phyloP scores from a whole-genome alignment of 257 asterid genomes.

The Lycium ferocissimum region DNA sequence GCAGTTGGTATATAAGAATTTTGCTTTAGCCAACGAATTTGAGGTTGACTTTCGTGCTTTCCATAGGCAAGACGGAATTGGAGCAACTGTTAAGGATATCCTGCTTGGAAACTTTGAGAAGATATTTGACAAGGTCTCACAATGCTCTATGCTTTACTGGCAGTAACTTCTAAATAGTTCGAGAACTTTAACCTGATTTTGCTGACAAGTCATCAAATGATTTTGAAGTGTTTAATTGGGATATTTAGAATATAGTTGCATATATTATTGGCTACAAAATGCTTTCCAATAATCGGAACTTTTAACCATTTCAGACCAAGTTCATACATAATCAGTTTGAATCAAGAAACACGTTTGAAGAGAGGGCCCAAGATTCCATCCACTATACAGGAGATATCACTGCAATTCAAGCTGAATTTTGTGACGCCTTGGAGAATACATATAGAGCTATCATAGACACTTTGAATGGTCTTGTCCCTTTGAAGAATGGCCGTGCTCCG shows the following conservation, averaged over 20 bases:
- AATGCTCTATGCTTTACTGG: conserved; percentile 6
- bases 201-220: conserved; percentile 2
- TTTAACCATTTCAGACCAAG: conserved; percentile 59
- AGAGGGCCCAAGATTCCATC: conserved; percentile 33
- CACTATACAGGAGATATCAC: conserved; percentile 31
- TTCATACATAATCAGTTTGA: conserved; percentile 46
- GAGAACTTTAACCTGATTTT: background rate
- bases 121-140: conserved; percentile 61
- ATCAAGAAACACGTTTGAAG: conserved; percentile 41
- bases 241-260: conserved; percentile 3
- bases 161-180: conserved; percentile 14
- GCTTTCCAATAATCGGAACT: background rate
- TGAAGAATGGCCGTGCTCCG: conserved; percentile 46
- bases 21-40: conserved; percentile 55
- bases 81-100: conserved; percentile 51
- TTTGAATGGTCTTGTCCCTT: conserved; percentile 48
- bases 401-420: conserved; percentile 50
- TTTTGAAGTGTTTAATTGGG: conserved; percentile 7
- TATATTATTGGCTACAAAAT: background rate
- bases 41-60: conserved; percentile 55
- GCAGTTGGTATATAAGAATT: conserved; percentile 59
- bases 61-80: conserved; percentile 43
- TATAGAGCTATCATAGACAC: conserved; percentile 44
- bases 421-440: conserved; percentile 52
- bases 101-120: conserved; percentile 65